Evolutionary conservation across 139 green algal species (phyloP).

Genomic region (Chlorella sp.): DNA sequence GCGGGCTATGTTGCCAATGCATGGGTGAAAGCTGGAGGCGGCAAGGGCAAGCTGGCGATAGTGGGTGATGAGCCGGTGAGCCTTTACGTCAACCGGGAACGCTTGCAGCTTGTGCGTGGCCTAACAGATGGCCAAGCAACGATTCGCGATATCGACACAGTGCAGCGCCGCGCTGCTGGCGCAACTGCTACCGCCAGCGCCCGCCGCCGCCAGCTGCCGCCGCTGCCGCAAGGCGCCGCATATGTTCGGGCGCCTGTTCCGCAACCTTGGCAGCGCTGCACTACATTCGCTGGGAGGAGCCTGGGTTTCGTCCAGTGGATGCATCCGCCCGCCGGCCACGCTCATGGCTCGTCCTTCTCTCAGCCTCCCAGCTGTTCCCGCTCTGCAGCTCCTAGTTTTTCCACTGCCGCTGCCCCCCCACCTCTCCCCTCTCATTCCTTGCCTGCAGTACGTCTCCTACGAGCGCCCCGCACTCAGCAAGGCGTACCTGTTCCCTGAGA

Average conservation of each 20-base stretch:
- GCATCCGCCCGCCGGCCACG: background rate
- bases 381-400: background rate
- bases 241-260: no score
- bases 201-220: background rate
- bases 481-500: slow-evolving; percentile 82
- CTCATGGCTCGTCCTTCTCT: background rate
- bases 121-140: background rate
- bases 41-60: slow-evolving; percentile 71
- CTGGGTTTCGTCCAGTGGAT: background rate
- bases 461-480: slow-evolving; percentile 93
- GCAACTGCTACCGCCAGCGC: background rate
- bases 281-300: no score
- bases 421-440: background rate
- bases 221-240: background rate
- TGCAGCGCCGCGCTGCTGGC: background rate
- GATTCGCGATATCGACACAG: background rate
- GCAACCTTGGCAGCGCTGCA: no score
- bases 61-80: slow-evolving; percentile 75
- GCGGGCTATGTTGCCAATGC: slow-evolving; percentile 74
- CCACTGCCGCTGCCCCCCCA: no score
- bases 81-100: background rate
- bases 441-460: slow-evolving; percentile 71
- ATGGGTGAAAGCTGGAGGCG: slow-evolving; percentile 64
- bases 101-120: background rate
- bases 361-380: background rate